These are phyloP conservation scores for Sporothrix mexicana DNA, from an alignment of 2,329 filamentous ascomycete species.

Conservation along the genomic window DNA sequence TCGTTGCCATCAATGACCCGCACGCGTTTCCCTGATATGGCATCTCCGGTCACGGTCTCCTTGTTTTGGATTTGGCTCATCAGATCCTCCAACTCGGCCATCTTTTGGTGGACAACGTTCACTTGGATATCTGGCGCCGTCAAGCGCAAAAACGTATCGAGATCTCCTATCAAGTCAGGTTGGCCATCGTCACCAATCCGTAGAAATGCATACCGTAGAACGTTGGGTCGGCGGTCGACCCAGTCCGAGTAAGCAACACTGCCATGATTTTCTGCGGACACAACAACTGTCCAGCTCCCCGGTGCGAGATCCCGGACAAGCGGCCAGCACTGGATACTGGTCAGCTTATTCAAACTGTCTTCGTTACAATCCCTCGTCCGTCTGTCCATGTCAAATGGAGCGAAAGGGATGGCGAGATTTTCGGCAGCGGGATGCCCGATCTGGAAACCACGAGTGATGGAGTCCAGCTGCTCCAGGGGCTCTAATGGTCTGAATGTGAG, in stretches of 20 bases:
- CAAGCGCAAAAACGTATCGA: neutral
- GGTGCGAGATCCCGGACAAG: neutral
- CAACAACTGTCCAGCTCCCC: neutral
- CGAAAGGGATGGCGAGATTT: neutral
- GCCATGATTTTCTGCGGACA: neutral
- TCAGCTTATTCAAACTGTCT: neutral
- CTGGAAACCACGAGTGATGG: slow-evolving; percentile 4
- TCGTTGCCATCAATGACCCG: neutral
- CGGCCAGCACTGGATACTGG: neutral
- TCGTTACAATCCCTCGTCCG: slow-evolving; percentile 1
- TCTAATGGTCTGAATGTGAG: neutral
- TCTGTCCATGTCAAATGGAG: neutral
- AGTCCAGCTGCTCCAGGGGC: neutral
- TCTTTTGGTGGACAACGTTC: neutral
- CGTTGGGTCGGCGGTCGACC: neutral
- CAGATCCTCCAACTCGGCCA: neutral
- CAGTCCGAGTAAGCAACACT: neutral
- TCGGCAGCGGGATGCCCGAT: neutral
- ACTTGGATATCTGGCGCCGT: neutral
- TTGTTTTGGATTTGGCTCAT: neutral
- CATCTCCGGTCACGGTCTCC: neutral
- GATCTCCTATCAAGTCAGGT: neutral
- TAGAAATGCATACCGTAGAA: neutral
- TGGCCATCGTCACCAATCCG: neutral
- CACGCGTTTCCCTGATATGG: slow-evolving; percentile 1